phyloP scores from a whole-genome alignment of 2,329 filamentous ascomycete genomes.

The Ophiostoma triangulosporum region DNA sequence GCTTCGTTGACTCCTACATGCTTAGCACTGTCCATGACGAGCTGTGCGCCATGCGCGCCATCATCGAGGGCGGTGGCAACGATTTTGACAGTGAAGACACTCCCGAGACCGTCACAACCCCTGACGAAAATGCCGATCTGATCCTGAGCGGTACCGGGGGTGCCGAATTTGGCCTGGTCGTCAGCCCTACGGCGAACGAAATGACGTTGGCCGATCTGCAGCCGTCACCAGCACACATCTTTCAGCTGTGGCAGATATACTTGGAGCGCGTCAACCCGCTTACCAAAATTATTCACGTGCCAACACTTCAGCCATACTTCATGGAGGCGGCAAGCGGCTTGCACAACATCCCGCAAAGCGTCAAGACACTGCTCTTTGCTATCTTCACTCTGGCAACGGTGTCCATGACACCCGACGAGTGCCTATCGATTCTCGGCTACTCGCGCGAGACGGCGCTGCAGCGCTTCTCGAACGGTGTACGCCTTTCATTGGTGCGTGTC shows the following conservation, averaged over 20 bases:
- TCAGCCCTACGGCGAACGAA: slow-evolving; percentile 24
- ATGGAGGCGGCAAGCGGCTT: slow-evolving; percentile 48
- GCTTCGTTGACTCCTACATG: slow-evolving; percentile 44
- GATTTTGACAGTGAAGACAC: slow-evolving; percentile 28
- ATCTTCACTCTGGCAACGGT: slow-evolving; percentile 51
- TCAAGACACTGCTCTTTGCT: slow-evolving; percentile 49
- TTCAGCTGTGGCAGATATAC: slow-evolving; percentile 62
- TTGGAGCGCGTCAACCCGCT: slow-evolving; percentile 63
- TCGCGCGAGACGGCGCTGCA: slow-evolving; percentile 35
- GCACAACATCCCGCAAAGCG: slow-evolving; percentile 38
- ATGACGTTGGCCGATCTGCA: slow-evolving; percentile 38
- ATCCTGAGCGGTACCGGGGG: slow-evolving; percentile 24
- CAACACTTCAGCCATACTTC: slow-evolving; percentile 51
- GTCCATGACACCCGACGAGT: slow-evolving; percentile 43
- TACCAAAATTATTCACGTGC: slow-evolving; percentile 59
- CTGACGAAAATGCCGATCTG: slow-evolving; percentile 39
- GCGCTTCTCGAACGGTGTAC: slow-evolving; percentile 38
- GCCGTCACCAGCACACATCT: slow-evolving; percentile 51
- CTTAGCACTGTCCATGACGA: slow-evolving; percentile 42
- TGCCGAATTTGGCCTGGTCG: background rate
- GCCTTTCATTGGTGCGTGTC: slow-evolving; percentile 34
- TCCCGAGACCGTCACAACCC: slow-evolving; percentile 32
- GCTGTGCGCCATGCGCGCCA: slow-evolving; percentile 46
- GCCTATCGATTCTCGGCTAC: slow-evolving; percentile 36
- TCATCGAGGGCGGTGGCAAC: slow-evolving; percentile 40